These are phyloP conservation scores for Asterochloris sp. DNA, from an alignment of 139 green algal genomes.

Conservation along the genomic window DNA sequence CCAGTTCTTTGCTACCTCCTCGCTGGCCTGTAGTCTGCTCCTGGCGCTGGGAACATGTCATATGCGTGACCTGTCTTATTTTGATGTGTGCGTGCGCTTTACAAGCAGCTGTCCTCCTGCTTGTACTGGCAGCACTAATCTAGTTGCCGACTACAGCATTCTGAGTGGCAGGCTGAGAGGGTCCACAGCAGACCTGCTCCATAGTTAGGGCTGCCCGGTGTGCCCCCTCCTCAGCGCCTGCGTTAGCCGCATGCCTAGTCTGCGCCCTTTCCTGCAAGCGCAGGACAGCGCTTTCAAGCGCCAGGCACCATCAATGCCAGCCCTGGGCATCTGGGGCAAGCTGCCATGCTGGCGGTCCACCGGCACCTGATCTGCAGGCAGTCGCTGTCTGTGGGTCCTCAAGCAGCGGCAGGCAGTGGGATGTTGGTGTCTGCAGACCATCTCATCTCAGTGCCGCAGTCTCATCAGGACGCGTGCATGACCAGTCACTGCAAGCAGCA, in stretches of 20 bases:
- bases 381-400: no score
- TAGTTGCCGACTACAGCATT: background rate
- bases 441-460: no score
- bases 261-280: slow-evolving; percentile 36
- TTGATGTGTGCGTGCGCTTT: background rate
- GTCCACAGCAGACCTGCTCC: slow-evolving; percentile 11
- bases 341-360: no score
- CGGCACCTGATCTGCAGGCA: no score
- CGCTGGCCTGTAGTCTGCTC: no score
- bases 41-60: no score
- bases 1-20: no score
- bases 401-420: no score
- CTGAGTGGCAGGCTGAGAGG: background rate
- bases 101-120: background rate
- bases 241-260: slow-evolving; percentile 30
- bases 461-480: no score
- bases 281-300: background rate
- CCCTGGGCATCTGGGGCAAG: background rate
- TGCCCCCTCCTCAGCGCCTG: slow-evolving; percentile 31
- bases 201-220: slow-evolving; percentile 22
- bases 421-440: no score
- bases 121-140: background rate
- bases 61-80: background rate
- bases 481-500: no score
- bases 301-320: background rate